Conservation (phyloP, 208 protist genomes). For the Sergeia podlipaevii region DNA sequence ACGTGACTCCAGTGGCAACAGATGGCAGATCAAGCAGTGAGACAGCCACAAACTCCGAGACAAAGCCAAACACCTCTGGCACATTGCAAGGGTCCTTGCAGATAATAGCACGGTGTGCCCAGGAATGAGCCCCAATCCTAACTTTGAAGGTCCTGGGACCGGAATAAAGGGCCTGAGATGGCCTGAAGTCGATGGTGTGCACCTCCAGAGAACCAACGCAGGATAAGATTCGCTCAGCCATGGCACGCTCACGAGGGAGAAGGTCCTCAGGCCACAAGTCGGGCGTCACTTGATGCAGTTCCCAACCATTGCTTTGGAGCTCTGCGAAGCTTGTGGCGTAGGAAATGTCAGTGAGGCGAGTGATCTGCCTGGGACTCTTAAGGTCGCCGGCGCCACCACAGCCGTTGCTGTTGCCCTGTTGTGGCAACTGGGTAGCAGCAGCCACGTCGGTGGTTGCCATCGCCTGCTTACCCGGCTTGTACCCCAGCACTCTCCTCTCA, state of each 20-base stretch:
- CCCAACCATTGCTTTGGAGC: background rate
- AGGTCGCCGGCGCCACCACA: background rate
- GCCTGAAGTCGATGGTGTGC: conserved; percentile 31
- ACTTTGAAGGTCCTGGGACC: background rate
- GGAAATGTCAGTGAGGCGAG: background rate
- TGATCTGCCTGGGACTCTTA: background rate
- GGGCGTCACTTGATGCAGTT: background rate
- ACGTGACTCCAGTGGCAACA: no score
- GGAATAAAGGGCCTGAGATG: background rate
- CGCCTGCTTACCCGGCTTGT: background rate
- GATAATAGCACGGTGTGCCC: conserved; percentile 18
- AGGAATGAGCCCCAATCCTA: conserved; percentile 8
- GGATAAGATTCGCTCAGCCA: conserved; percentile 24
- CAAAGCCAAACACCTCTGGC: conserved; percentile 20
- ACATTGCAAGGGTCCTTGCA: conserved; percentile 18
- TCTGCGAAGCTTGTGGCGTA: background rate
- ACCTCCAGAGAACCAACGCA: conserved; percentile 29
- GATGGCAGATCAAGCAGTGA: conserved; percentile 9
- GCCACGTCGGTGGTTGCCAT: no score
- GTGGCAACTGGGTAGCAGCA: background rate
- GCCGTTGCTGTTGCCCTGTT: background rate
- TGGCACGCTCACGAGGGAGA: conserved; percentile 23
- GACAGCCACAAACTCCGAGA: conserved; percentile 18
- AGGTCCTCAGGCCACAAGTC: conserved; percentile 25
- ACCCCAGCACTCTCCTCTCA: background rate